Evolutionary conservation across 495 filamentous ascomycete genomes (phyloP), one percentile per base, ranked within the genome.

Genomic region (Trichodelitschia bisporula): DNA sequence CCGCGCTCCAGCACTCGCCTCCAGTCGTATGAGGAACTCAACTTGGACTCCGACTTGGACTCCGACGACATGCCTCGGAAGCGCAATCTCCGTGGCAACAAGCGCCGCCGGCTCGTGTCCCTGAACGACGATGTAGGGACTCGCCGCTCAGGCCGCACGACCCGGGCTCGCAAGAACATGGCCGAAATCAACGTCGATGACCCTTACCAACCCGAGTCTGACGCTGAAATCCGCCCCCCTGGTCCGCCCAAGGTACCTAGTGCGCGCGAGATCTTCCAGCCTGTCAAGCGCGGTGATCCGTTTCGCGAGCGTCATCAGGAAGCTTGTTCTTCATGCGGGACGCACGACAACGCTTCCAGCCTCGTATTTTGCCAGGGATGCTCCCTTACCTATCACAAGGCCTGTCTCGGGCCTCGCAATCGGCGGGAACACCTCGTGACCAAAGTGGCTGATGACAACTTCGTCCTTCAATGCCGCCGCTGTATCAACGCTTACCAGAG

Each of bases 311-410:
- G 58, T 4, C 89, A 99, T 46, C 61, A 53, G n/a, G 49, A 62
- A 12, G 43, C 42, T 3, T 99, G 89, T 47, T 71, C 77, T 35
- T 55, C 61, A n/a, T 99, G 89, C 48, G 48, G 52, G 12, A 46
- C 50, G 18, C 66, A 60, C 5, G 49, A 63, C 27, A 58, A 58
- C 0, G 37, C 36, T 11, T 56, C 68, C 0, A 50, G 53, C 6
- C 56, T 95, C 14, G 57, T 95, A 3, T 74, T 62, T 40, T 99
- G 89, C 40, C 89, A 99, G 47, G 84, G 89, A 13, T 99, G 89
- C 47, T 77, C 68, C 2, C 58, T 64, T 15, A 58, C 74, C 0
- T 91, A 77, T 38, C 89, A 99, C 42, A 72, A 75, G 40, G 43
- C 39, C 19, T 99, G 89, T 44, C 56, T 99, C 10, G 78, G 82